These are phyloP conservation scores for Diplosphaera chodatii DNA, from an alignment of 139 green algal species.

Conservation along the genomic window DNA sequence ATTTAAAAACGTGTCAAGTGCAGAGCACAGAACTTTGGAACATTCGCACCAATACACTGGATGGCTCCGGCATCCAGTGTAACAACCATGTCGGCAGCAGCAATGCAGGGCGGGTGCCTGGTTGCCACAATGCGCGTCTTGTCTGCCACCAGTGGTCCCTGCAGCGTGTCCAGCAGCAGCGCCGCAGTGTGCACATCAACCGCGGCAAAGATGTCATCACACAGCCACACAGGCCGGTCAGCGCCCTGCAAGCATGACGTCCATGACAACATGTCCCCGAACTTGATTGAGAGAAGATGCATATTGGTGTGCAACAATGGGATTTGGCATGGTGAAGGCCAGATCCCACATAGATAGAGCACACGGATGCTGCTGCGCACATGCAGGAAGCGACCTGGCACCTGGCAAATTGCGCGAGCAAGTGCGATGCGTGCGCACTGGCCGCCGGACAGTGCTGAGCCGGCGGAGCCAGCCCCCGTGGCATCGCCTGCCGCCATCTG, in stretches of 20 bases:
- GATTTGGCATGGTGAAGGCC: too few species aligned
- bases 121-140: slow-evolving; percentile 48
- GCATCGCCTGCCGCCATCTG: slow-evolving; percentile 45
- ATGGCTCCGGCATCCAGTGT: slow-evolving; percentile 14
- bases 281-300: too few species aligned
- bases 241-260: neutral
- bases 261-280: too few species aligned
- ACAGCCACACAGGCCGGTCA: slow-evolving; percentile 31
- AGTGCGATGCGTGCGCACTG: slow-evolving; percentile 49
- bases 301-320: too few species aligned
- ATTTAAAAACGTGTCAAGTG: too few species aligned
- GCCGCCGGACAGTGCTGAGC: slow-evolving; percentile 41
- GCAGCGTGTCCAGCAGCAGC: slow-evolving; percentile 34
- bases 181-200: slow-evolving; percentile 50
- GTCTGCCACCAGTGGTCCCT: slow-evolving; percentile 24
- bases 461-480: slow-evolving; percentile 43
- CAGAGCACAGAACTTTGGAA: neutral
- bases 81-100: slow-evolving; percentile 32
- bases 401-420: slow-evolving; percentile 64
- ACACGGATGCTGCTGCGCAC: too few species aligned
- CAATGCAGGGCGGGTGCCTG: slow-evolving; percentile 22
- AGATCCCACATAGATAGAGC: too few species aligned
- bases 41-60: slow-evolving; percentile 5
- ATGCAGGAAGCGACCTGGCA: neutral
- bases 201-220: slow-evolving; percentile 62